phyloP scores from a whole-genome alignment of 345 rosid genomes.

The Sisymbrium altissimum region DNA sequence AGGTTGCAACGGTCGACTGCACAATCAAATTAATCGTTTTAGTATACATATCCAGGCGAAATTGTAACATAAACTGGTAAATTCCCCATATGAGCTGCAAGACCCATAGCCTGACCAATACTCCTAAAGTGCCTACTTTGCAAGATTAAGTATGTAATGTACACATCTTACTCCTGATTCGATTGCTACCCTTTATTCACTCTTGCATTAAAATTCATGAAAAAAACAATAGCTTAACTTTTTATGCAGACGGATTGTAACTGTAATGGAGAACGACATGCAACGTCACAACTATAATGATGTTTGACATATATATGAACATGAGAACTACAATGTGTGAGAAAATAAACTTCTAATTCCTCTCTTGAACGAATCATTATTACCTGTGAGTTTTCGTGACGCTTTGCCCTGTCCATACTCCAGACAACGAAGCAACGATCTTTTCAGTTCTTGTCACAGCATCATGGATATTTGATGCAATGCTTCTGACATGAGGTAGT shows the following conservation, averaged over 20 bases:
- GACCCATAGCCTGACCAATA: not conserved
- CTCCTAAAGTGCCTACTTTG: not conserved
- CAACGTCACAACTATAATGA: not conserved
- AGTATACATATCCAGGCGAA: not conserved
- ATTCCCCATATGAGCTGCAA: not conserved
- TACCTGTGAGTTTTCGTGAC: constrained; percentile 61
- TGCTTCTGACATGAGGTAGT: constrained; percentile 79
- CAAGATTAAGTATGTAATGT: not conserved
- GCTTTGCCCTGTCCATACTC: constrained; percentile 74
- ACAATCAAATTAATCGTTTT: not conserved
- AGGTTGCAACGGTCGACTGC: constrained; percentile 74
- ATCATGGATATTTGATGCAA: constrained; percentile 74
- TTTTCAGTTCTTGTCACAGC: constrained; percentile 82
- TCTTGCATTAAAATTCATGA: not conserved
- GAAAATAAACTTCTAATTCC: constrained; percentile 1
- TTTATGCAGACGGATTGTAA: constrained; percentile 3
- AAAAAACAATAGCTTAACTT: not conserved
- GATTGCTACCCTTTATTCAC: not conserved
- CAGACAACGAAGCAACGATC: constrained; percentile 67
- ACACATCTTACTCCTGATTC: constrained; percentile 5
- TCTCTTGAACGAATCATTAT: not conserved
- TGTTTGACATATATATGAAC: not conserved
- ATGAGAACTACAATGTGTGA: not conserved
- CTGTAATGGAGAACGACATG: not conserved
- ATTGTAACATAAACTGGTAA: not conserved